A percentile compares a stretch with the other conserved stretches of the same genome.
Conservation (phyloP, 2,329 filamentous ascomycete genomes). For the Aureobasidium sp. region DNA sequence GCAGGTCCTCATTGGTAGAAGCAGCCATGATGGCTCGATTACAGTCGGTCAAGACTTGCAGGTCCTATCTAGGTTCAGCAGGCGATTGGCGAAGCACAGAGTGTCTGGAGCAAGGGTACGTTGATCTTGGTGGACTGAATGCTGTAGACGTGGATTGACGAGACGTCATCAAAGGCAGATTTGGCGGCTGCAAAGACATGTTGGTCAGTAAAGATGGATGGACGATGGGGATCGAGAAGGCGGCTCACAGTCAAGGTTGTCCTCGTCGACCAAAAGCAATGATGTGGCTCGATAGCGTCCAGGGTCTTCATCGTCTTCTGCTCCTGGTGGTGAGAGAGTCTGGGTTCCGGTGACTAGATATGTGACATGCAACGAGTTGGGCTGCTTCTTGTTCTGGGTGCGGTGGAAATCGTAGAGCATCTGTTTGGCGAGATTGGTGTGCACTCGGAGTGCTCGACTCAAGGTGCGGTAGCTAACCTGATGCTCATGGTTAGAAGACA, state of each 20-base stretch:
- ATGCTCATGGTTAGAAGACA: neutral
- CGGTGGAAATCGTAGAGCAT: slow-evolving; percentile 84
- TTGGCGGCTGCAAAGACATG: slow-evolving; percentile 40
- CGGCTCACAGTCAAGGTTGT: slow-evolving; percentile 58
- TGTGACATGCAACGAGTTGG: slow-evolving; percentile 77
- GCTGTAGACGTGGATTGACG: slow-evolving; percentile 82
- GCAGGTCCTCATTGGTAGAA: slow-evolving; percentile 51
- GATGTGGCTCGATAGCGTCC: slow-evolving; percentile 33
- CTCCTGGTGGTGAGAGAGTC: slow-evolving; percentile 4
- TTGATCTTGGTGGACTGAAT: slow-evolving; percentile 64
- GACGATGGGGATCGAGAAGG: neutral
- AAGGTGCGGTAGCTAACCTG: slow-evolving; percentile 83
- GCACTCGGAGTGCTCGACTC: slow-evolving; percentile 73
- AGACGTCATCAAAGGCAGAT: slow-evolving; percentile 62
- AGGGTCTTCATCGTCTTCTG: slow-evolving; percentile 28
- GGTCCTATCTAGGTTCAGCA: slow-evolving; percentile 25
- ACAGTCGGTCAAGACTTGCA: slow-evolving; percentile 65
- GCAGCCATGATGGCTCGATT: slow-evolving; percentile 56
- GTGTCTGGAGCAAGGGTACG: neutral
- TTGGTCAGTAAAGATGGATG: neutral
- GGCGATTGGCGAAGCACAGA: no score
- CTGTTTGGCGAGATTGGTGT: slow-evolving; percentile 83
- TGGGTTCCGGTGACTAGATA: slow-evolving; percentile 75
- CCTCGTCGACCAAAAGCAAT: slow-evolving; percentile 64
- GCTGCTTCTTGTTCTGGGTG: slow-evolving; percentile 66